These are phyloP conservation scores for Phytophthora nicotianae DNA, from an alignment of 352 stramenopile genomes.

Conservation along the genomic window DNA sequence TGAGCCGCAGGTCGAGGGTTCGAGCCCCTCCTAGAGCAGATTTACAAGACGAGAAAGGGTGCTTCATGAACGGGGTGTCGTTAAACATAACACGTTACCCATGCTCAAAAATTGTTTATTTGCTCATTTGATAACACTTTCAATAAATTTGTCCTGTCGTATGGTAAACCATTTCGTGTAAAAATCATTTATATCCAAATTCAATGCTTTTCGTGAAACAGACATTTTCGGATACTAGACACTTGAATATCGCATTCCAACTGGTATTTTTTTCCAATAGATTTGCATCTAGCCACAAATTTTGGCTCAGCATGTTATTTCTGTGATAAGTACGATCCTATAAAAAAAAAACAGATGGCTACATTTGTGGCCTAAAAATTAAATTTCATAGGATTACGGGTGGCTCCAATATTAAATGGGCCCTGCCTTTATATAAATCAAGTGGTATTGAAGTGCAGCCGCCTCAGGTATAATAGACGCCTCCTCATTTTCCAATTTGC, in stretches of 20 bases:
- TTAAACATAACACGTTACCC: too few species aligned
- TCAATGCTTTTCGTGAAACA: neutral
- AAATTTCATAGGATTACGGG: neutral
- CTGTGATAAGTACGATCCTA: neutral
- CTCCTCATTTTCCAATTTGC: neutral
- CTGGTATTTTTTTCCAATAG: neutral
- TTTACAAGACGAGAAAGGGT: too few species aligned
- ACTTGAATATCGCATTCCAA: neutral
- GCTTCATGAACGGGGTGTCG: too few species aligned
- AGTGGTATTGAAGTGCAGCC: neutral
- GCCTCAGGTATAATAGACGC: neutral
- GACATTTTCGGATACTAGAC: neutral
- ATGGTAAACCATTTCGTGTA: neutral
- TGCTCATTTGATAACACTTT: neutral
- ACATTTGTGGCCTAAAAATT: neutral
- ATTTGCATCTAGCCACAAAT: neutral
- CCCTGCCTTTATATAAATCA: neutral
- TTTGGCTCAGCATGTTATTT: neutral
- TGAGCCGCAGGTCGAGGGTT: slow-evolving; percentile 70
- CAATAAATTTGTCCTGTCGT: neutral
- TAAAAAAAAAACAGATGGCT: neutral
- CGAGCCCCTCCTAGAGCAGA: slow-evolving; percentile 59
- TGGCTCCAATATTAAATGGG: neutral
- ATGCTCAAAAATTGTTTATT: too few species aligned
- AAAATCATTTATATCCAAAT: neutral